Percentiles rank a stretch among this genome's conserved stretches.
Conservation (phyloP, 23 red algal species). For the Pyropia haitanensis region DNA sequence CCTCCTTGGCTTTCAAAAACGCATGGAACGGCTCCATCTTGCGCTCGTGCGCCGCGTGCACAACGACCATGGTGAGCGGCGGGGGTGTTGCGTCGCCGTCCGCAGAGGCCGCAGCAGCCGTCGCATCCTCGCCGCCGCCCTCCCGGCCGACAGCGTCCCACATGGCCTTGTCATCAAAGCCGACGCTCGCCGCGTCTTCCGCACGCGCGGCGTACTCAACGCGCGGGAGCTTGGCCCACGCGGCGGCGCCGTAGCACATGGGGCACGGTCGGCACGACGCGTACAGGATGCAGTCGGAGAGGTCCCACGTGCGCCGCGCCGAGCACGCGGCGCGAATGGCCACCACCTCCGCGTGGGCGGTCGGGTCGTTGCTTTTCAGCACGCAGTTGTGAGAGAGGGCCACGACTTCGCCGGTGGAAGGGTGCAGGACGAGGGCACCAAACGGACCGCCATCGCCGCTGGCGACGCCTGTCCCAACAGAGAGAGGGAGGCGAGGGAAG, state of each 20-base stretch:
- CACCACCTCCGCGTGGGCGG: constrained; percentile 85
- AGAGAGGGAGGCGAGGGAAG: too few species aligned
- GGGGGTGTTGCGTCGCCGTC: too few species aligned
- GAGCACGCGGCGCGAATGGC: constrained; percentile 67
- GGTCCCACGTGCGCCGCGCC: constrained; percentile 37
- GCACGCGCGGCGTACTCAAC: constrained; percentile 36
- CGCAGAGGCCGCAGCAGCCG: too few species aligned
- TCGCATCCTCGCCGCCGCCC: constrained; percentile 8
- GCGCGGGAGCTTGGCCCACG: constrained; percentile 58
- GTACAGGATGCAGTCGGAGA: constrained; percentile 75
- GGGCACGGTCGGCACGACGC: constrained; percentile 85
- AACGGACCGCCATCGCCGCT: constrained; percentile 71
- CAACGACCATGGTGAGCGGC: too few species aligned
- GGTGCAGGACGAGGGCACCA: constrained; percentile 57
- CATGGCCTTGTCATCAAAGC: constrained; percentile 73
- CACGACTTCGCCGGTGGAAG: constrained; percentile 25
- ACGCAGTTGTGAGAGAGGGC: constrained; percentile 62
- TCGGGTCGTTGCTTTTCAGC: constrained; percentile 62
- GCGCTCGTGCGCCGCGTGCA: too few species aligned
- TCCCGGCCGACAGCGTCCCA: constrained; percentile 39
- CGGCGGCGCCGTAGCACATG: constrained; percentile 76
- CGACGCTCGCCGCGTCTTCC: constrained; percentile 60
- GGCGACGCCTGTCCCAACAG: constrained; percentile 23
- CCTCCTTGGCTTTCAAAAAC: too few species aligned
- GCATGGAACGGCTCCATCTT: too few species aligned